phyloP scores from a whole-genome alignment of 164 flowering plant species.

The Berberis thunbergii region DNA sequence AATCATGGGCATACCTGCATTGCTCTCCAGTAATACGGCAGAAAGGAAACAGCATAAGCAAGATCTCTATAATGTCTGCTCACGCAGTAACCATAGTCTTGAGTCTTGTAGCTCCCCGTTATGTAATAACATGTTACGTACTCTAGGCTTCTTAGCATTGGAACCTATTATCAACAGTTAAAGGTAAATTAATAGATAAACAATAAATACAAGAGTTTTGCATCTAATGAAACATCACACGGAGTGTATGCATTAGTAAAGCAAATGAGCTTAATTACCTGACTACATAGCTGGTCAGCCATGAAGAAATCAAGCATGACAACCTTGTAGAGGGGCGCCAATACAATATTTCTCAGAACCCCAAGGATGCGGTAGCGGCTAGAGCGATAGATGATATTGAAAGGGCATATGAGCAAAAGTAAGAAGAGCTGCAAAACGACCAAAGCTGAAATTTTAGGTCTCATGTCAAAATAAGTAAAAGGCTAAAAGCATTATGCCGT shows the following conservation, averaged over 20 bases:
- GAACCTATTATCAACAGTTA: slow-evolving; percentile 42
- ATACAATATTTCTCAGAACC: too few relatives aligned
- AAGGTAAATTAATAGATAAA: neutral
- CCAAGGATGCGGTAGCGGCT: too few relatives aligned
- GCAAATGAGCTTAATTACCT: slow-evolving; percentile 35
- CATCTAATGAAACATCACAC: too few relatives aligned
- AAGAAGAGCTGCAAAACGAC: too few relatives aligned
- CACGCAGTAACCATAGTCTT: slow-evolving; percentile 79
- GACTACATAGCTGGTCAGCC: slow-evolving; percentile 99
- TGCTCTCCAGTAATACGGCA: slow-evolving; percentile 97
- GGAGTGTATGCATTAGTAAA: neutral
- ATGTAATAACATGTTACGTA: slow-evolving; percentile 85
- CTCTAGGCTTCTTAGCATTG: slow-evolving; percentile 83
- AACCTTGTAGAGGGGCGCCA: slow-evolving; percentile 30
- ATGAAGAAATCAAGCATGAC: slow-evolving; percentile 97
- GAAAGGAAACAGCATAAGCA: slow-evolving; percentile 91
- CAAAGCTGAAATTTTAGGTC: too few relatives aligned
- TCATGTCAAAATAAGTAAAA: too few relatives aligned
- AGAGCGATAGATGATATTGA: too few relatives aligned
- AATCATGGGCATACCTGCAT: slow-evolving; percentile 66
- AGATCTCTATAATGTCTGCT: slow-evolving; percentile 70
- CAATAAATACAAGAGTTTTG: neutral
- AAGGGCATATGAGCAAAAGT: too few relatives aligned
- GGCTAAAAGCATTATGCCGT: too few relatives aligned
- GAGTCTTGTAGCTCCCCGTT: slow-evolving; percentile 91